A percentile compares a stretch with the other conserved stretches of the same genome.
phyloP scores from a whole-genome alignment of 108 stramenopile genomes.

The Ochromonas danica region DNA sequence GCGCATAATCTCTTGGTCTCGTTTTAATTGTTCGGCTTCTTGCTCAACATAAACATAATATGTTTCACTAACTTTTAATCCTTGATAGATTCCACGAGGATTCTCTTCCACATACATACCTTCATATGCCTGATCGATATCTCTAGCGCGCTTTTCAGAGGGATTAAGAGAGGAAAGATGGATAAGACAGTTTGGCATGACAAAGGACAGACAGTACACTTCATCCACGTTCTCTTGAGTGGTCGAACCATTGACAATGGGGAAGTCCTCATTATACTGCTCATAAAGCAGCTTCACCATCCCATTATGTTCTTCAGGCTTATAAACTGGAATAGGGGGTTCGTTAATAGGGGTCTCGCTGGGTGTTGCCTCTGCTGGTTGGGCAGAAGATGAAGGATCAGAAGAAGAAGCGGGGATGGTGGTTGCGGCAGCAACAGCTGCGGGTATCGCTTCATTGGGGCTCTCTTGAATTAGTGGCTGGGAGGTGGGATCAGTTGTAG shows the following conservation, averaged over 20 bases:
- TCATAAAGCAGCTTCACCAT: conserved; percentile 50
- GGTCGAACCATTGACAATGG: conserved; percentile 41
- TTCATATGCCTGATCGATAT: conserved; percentile 21
- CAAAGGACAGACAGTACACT: conserved; percentile 47
- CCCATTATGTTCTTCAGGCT: conserved; percentile 24
- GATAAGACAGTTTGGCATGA: conserved; percentile 50
- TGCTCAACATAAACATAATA: conserved; percentile 51
- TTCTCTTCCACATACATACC: conserved; percentile 35
- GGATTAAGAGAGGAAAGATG: conserved; percentile 43
- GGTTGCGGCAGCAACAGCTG: no score
- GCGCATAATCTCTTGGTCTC: conserved; percentile 35
- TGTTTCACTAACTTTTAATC: conserved; percentile 36
- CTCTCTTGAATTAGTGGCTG: no score
- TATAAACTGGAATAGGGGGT: not conserved
- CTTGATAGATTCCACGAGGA: conserved; percentile 43
- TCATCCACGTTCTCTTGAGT: conserved; percentile 44
- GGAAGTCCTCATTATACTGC: conserved; percentile 52
- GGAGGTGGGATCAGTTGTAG: no score
- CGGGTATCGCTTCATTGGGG: no score
- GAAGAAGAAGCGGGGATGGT: no score
- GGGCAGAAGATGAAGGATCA: no score
- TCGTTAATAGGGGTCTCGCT: not conserved
- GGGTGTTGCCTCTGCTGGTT: no score
- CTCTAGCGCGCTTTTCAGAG: conserved; percentile 14
- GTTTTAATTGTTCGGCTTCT: conserved; percentile 39